These are phyloP conservation scores for Talaromyces adpressus DNA, from an alignment of 495 filamentous ascomycete genomes.

Conservation along the genomic window DNA sequence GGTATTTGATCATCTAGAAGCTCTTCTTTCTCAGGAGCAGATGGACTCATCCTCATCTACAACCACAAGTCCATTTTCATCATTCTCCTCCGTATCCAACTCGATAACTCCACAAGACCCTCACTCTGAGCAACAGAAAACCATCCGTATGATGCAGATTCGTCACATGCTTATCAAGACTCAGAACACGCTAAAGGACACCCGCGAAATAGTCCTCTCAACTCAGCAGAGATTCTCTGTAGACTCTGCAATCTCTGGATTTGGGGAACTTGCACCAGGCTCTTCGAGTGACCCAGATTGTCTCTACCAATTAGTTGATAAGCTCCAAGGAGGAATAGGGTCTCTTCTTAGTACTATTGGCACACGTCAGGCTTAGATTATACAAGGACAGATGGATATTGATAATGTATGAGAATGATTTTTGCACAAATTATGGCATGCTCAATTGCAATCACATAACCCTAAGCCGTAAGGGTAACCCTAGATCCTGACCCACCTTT, in stretches of 20 bases:
- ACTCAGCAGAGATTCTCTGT: background rate
- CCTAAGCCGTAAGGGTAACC: background rate
- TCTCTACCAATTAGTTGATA: background rate
- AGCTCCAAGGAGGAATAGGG: background rate
- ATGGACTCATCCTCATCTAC: background rate
- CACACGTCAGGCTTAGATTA: background rate
- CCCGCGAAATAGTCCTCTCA: background rate
- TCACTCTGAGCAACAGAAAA: background rate
- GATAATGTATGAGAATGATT: background rate
- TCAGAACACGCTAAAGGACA: background rate
- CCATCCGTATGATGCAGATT: background rate
- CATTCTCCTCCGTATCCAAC: background rate
- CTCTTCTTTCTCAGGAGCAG: background rate
- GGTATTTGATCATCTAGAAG: background rate
- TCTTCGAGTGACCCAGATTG: background rate
- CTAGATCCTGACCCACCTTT: background rate
- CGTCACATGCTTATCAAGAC: constrained; percentile 6
- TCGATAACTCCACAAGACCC: background rate
- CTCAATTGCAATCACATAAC: background rate
- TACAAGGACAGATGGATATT: background rate
- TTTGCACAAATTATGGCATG: background rate
- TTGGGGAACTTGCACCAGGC: background rate
- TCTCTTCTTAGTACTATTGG: background rate
- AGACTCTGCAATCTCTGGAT: background rate
- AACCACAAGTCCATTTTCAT: background rate